These are phyloP conservation scores for Aspergillus udagawae DNA, from an alignment of 2,329 filamentous ascomycete species.

Conservation along the genomic window DNA sequence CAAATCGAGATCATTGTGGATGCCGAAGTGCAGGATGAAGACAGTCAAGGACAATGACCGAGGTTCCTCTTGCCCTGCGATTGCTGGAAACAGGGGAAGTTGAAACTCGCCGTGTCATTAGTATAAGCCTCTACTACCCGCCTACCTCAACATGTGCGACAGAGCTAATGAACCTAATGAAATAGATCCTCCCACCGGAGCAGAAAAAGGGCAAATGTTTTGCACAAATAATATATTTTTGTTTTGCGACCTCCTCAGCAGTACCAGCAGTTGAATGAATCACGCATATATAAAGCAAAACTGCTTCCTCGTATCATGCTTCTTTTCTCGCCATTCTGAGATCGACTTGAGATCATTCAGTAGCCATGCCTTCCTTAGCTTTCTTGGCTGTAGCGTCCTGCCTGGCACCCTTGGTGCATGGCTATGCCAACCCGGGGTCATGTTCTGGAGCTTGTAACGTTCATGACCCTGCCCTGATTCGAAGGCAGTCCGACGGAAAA, in stretches of 20 bases:
- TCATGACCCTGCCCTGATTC: constrained; percentile 50
- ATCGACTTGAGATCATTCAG: not conserved
- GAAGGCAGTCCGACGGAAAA: constrained; percentile 43
- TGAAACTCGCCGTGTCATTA: not conserved
- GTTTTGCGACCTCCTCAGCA: too few species aligned
- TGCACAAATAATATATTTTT: not conserved
- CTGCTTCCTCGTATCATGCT: not conserved
- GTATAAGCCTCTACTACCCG: too few species aligned
- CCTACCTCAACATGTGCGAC: not conserved
- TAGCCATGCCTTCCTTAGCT: not conserved
- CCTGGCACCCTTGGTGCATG: constrained; percentile 16
- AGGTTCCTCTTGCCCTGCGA: not conserved
- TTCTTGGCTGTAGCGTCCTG: not conserved
- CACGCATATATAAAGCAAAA: not conserved
- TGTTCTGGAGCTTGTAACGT: constrained; percentile 31
- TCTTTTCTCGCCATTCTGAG: not conserved
- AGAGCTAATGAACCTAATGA: too few species aligned
- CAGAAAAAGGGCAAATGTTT: not conserved
- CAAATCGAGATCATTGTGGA: too few species aligned
- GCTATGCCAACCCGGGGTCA: constrained; percentile 28
- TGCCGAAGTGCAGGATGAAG: too few species aligned
- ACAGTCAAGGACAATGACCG: not conserved
- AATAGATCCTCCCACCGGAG: not conserved
- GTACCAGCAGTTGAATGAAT: too few species aligned
- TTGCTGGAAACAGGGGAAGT: not conserved